Percentiles rank a stretch among this genome's conserved stretches.
phyloP scores from a whole-genome alignment of 805 yeast species.

The Ogataea saltuana region DNA sequence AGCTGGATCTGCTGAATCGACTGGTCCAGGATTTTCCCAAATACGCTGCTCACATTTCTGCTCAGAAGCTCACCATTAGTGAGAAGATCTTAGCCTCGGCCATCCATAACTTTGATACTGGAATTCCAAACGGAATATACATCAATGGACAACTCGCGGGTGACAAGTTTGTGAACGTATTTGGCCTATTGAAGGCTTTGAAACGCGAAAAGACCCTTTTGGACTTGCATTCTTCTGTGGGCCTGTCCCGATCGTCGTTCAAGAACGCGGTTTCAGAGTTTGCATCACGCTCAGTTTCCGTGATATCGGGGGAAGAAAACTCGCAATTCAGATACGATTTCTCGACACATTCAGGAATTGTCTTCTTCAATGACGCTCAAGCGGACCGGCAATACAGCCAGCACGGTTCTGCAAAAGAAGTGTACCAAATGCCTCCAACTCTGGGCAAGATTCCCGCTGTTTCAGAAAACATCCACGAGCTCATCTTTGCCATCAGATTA shows the following conservation, averaged over 20 bases:
- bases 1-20: conserved; percentile 40
- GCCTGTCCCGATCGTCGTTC: conserved; percentile 36
- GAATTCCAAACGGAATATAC: conserved; percentile 49
- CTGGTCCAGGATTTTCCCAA: conserved; percentile 57
- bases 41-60: conserved; percentile 42
- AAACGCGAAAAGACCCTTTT: conserved; percentile 36
- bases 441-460: conserved; percentile 69
- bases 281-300: conserved; percentile 28
- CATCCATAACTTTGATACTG: conserved; percentile 8
- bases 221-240: conserved; percentile 31
- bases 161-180: conserved; percentile 44
- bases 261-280: conserved; percentile 42
- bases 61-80: conserved; percentile 15
- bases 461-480: conserved; percentile 72
- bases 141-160: conserved; percentile 68
- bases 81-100: conserved; percentile 3
- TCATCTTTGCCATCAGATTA: conserved; percentile 68
- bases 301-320: conserved; percentile 13
- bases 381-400: conserved; percentile 53
- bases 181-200: conserved; percentile 41
- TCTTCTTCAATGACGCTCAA: conserved; percentile 79
- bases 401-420: conserved; percentile 45
- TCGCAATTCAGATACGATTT: conserved; percentile 28
- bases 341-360: conserved; percentile 40
- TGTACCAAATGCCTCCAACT: conserved; percentile 44